Evolutionary conservation across 1,139 yeast genomes (phyloP).

Genomic region (Suhomyces terraborum): DNA sequence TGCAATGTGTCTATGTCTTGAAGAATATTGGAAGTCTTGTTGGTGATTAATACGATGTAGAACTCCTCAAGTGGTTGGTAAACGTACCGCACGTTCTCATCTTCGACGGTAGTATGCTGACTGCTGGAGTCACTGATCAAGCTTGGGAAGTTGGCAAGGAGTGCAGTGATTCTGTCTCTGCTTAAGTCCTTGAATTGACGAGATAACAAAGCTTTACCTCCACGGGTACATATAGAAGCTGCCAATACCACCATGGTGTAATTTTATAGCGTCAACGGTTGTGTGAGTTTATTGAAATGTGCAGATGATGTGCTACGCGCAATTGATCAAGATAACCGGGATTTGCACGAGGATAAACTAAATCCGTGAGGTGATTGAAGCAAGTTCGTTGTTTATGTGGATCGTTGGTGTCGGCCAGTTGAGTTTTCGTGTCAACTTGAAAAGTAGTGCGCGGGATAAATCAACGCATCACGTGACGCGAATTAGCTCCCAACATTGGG

Average conservation of each 20-base stretch:
- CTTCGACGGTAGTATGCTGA: slow-evolving; percentile 95
- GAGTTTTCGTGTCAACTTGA: slow-evolving; percentile 16
- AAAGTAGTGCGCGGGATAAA: slow-evolving; percentile 10
- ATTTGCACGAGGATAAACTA: slow-evolving; percentile 2
- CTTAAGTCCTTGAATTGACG: slow-evolving; percentile 89
- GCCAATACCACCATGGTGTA: slow-evolving; percentile 59
- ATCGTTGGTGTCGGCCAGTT: slow-evolving; percentile 8
- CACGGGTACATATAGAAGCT: slow-evolving; percentile 92
- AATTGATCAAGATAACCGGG: slow-evolving; percentile 3
- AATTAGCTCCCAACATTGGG: too few species aligned
- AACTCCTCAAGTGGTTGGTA: slow-evolving; percentile 96
- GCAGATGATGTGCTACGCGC: not conserved
- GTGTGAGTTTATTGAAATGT: not conserved
- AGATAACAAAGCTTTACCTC: slow-evolving; percentile 90
- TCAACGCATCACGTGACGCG: slow-evolving; percentile 6
- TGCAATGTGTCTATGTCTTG: slow-evolving; percentile 94
- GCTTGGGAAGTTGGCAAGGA: slow-evolving; percentile 84
- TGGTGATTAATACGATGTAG: slow-evolving; percentile 88
- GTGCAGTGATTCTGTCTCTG: slow-evolving; percentile 82
- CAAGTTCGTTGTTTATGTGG: slow-evolving; percentile 2
- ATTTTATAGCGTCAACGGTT: not conserved
- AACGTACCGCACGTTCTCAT: slow-evolving; percentile 87
- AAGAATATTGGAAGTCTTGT: slow-evolving; percentile 86
- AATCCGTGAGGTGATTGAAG: not conserved
- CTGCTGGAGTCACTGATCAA: slow-evolving; percentile 69